Conservation (phyloP, 192 early-diverging fungal genomes). For the Allomyces javanicus region DNA sequence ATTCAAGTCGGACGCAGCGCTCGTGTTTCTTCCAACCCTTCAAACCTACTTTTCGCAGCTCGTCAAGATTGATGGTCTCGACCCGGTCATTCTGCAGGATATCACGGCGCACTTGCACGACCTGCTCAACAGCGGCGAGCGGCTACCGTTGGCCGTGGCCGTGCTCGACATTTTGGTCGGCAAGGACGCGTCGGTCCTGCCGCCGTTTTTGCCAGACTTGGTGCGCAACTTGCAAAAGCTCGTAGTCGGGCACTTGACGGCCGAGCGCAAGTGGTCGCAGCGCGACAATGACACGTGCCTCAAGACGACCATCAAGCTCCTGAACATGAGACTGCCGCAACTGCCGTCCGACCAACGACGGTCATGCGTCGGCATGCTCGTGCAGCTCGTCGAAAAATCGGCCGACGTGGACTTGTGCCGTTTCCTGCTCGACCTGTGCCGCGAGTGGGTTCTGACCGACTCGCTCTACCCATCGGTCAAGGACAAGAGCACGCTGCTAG, state of each 20-base stretch:
- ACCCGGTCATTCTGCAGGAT: slow-evolving; percentile 24
- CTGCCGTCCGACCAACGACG: slow-evolving; percentile 66
- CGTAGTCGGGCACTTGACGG: neutral
- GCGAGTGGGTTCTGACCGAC: slow-evolving; percentile 68
- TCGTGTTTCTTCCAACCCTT: no score
- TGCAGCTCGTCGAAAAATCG: slow-evolving; percentile 66
- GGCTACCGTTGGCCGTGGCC: neutral
- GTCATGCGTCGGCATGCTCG: slow-evolving; percentile 58
- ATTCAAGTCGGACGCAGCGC: no score
- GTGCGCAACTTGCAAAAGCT: slow-evolving; percentile 6
- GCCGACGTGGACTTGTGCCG: slow-evolving; percentile 50
- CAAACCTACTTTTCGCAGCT: no score
- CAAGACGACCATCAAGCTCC: neutral
- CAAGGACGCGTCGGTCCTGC: neutral
- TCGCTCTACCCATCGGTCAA: slow-evolving; percentile 89
- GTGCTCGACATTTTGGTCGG: neutral
- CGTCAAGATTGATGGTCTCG: no score
- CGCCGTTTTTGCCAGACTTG: slow-evolving; percentile 12
- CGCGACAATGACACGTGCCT: neutral
- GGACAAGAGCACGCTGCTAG: slow-evolving; percentile 85
- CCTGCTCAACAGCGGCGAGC: slow-evolving; percentile 2
- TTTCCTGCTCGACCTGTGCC: slow-evolving; percentile 59
- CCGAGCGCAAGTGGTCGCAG: neutral
- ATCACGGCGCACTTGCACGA: slow-evolving; percentile 30
- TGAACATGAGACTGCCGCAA: slow-evolving; percentile 31